Conservation (phyloP, 768 basidiomycete genomes). For the Lentinus tigrinus region DNA sequence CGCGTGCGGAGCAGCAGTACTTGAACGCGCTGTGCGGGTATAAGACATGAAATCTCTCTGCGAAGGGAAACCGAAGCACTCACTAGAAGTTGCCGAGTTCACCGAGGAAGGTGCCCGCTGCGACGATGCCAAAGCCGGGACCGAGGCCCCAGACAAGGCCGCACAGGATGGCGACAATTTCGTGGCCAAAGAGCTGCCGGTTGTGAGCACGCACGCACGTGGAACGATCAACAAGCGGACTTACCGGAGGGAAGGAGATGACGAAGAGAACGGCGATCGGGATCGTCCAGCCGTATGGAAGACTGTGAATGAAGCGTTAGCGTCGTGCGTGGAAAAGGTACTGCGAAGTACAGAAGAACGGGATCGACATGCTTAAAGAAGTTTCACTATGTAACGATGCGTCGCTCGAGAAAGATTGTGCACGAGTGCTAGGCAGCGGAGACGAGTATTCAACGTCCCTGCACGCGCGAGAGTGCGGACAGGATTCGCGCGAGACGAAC, state of each 20-base stretch:
- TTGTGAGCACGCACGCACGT: conserved; percentile 16
- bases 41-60: background rate
- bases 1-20: conserved; percentile 71
- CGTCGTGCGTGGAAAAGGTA: background rate
- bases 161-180: conserved; percentile 85
- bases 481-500: too few species aligned
- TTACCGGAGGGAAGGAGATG: conserved; percentile 42
- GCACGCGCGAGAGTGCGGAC: too few species aligned
- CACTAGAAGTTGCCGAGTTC: conserved; percentile 89
- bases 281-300: conserved; percentile 38
- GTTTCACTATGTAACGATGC: too few species aligned
- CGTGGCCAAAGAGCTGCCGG: conserved; percentile 81
- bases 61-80: conserved; percentile 31
- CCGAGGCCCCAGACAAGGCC: conserved; percentile 91
- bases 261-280: conserved; percentile 45
- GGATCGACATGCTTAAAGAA: too few species aligned
- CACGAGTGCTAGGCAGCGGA: too few species aligned
- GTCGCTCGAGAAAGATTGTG: too few species aligned
- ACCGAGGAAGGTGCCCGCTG: conserved; percentile 79
- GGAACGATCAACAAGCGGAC: conserved; percentile 3
- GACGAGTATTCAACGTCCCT: too few species aligned
- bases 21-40: conserved; percentile 67
- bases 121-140: conserved; percentile 83
- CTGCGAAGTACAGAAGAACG: too few species aligned
- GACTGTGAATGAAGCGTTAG: conserved; percentile 11